Base-by-base conservation (phyloP, 106 monocot species). In the Dioscorea dumetorum region DNA sequence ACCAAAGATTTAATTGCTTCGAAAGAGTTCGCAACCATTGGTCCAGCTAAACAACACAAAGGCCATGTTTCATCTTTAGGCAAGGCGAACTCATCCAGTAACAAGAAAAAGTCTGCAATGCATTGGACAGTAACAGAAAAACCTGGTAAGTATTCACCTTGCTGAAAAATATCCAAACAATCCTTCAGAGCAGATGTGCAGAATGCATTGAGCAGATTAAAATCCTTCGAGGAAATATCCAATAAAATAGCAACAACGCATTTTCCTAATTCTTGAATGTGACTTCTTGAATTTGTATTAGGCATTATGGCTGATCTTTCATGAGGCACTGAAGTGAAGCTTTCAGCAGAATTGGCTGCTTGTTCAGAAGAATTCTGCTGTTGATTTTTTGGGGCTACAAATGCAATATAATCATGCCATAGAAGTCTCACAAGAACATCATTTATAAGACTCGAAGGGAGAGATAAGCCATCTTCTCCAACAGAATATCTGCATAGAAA, bases 351-450 rank as follows among this genome's bases (percentile, higher is more conserved):
- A 9, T 48, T 50, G 66, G 62, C 73, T 67, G 60, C 57, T 53
- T 24, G 54, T 17, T 23, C 58, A 57, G 50, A 61, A 49, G 48
- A 49, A 66, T 10, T 58, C 62, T 56, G 68, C 54, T 71, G 57
- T 79, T 74, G 71, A 22, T 23, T 60, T 64, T 80, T 85, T 5
- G n/a, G 15, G 48, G 57, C 77, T 22, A 54, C 53, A 4, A 67
- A 59, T 33, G 62, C 35, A 75, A 91, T 58, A 84, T 91, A 95
- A 57, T 91, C 88, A 73, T 72, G 74, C 95, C 83, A 95, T 48
- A 91, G 34, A 50, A 91, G 79, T 54, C 53, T 58, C 60, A 84
- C 71, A 57, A 95, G 83, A 74, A 89, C 73, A 70, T 79, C 63
- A 60, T 71, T 75, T 28, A 86, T 58, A 66, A 95, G 79, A 60